Evolutionary conservation across 768 basidiomycete species (phyloP), one percentile per base, ranked within the genome.

Genomic region (Clitopilus passeckerianus): DNA sequence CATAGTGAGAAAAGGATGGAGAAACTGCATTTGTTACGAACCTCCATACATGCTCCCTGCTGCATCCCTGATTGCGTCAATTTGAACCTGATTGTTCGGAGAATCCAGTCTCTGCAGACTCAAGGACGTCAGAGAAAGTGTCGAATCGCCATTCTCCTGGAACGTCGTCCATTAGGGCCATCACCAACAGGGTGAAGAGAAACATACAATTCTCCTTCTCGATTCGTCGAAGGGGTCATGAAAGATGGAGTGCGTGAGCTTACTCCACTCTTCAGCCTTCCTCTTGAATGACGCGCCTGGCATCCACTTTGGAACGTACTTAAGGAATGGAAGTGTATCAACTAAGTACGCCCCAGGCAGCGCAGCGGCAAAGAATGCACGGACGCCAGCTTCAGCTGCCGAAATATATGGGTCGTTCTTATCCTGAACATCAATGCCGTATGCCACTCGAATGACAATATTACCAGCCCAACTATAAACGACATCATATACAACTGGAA

Each of bases 231-330:
- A 83, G 0, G 80, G 80, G 12, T 68, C 59, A 14, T 77, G 70
- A 12, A 72, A 66, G 65, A 80, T 74, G 30, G 71, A 66, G 6
- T 72, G 60, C 43, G 73, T 71, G 5, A 72, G 62, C 34, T 68
- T 66, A n/a, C 71, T 70, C 83, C 84, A 86, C 12, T 64, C 59
- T 1, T 58, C 66, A 0, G 84, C 86, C 56, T 82, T 80, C 30
- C 73, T 72, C 65, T 82, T 75, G 76, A 87, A 89, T 41, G 0
- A 76, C 77, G 83, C 80, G 16, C 86, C 87, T 3, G 87, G 87
- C 37, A 83, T 66, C 82, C 82, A 89, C 50, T 66, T 64, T 0
- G 87, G 87, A 0, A 87, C 65, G 61, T 81, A 68, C 63, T 74
- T 74, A 18, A 79, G 68, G 6, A 67, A 35, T 0, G 77, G 76